Percentiles rank a stretch among this genome's conserved stretches.
Evolutionary conservation across 2,329 filamentous ascomycete species (phyloP).

Genomic region (Xylariaceae sp.): DNA sequence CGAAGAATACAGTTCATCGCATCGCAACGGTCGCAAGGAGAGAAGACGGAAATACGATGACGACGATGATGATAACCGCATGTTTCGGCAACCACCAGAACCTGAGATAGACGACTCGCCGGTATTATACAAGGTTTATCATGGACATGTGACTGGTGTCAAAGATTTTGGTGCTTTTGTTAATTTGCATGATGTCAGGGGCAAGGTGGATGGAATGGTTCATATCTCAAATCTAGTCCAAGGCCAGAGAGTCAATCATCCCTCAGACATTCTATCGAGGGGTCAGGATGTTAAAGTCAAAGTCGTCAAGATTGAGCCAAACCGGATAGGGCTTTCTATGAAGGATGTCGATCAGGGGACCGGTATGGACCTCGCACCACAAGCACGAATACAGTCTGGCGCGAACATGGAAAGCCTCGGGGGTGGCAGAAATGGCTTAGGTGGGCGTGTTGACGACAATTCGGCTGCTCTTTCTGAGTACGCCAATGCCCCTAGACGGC

Average conservation of each 20-base stretch:
- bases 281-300: constrained; percentile 92
- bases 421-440: constrained; percentile 53
- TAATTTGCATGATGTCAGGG: constrained; percentile 82
- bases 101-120: constrained; percentile 81
- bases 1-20: constrained; percentile 64
- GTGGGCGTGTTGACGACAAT: constrained; percentile 43
- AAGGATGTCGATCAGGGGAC: constrained; percentile 93
- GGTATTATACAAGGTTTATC: constrained; percentile 83
- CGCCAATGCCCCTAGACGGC: constrained; percentile 57
- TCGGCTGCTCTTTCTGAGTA: constrained; percentile 68
- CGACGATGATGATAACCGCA: constrained; percentile 55
- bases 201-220: constrained; percentile 89
- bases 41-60: constrained; percentile 46
- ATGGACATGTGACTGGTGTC: constrained; percentile 85
- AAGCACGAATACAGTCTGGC: constrained; percentile 78
- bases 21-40: constrained; percentile 45
- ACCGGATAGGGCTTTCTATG: constrained; percentile 87
- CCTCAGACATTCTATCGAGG: constrained; percentile 79
- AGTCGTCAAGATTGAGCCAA: constrained; percentile 81
- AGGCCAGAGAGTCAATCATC: constrained; percentile 86
- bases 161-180: constrained; percentile 98
- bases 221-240: constrained; percentile 89
- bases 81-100: constrained; percentile 66
- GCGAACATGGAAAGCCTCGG: constrained; percentile 87
- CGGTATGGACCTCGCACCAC: constrained; percentile 79